These are phyloP conservation scores for Entelexis paramagnoliae DNA, from an alignment of 1,139 yeast genomes.

Conservation along the genomic window DNA sequence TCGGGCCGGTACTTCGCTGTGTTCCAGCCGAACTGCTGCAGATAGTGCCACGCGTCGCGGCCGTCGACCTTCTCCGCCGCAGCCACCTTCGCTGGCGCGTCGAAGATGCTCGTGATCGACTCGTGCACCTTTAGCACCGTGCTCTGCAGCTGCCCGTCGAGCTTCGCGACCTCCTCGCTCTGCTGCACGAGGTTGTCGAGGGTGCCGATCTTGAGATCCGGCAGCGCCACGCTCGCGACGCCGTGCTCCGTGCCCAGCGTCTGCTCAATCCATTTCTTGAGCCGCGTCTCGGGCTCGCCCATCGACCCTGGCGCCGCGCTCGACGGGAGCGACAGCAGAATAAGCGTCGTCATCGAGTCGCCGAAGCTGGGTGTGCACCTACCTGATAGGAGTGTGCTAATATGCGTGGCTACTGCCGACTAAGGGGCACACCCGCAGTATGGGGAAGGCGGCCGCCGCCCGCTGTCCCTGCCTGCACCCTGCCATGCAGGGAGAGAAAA, in stretches of 20 bases:
- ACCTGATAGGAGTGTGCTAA: background rate
- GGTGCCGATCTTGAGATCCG: constrained; percentile 91
- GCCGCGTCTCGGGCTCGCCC: constrained; percentile 35
- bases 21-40: constrained; percentile 79
- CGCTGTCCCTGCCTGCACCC: too few relatives aligned
- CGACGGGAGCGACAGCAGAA: constrained; percentile 41
- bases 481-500: too few relatives aligned
- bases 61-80: constrained; percentile 42
- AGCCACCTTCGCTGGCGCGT: constrained; percentile 26
- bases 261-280: constrained; percentile 34
- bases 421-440: too few relatives aligned
- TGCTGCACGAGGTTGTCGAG: constrained; percentile 83
- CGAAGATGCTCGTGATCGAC: constrained; percentile 46
- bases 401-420: background rate
- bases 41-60: constrained; percentile 46
- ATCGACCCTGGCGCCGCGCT: constrained; percentile 40
- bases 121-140: constrained; percentile 70
- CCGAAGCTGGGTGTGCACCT: too few relatives aligned
- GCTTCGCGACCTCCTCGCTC: constrained; percentile 75
- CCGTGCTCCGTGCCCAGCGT: constrained; percentile 26
- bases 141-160: constrained; percentile 62
- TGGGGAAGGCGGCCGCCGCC: too few relatives aligned
- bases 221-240: constrained; percentile 46
- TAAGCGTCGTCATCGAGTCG: constrained; percentile 25
- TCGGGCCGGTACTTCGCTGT: constrained; percentile 75